A percentile compares a stretch with the other conserved stretches of the same genome.
phyloP scores from a whole-genome alignment of 1,284 basidiomycete genomes.

The Kwoniella shivajii region DNA sequence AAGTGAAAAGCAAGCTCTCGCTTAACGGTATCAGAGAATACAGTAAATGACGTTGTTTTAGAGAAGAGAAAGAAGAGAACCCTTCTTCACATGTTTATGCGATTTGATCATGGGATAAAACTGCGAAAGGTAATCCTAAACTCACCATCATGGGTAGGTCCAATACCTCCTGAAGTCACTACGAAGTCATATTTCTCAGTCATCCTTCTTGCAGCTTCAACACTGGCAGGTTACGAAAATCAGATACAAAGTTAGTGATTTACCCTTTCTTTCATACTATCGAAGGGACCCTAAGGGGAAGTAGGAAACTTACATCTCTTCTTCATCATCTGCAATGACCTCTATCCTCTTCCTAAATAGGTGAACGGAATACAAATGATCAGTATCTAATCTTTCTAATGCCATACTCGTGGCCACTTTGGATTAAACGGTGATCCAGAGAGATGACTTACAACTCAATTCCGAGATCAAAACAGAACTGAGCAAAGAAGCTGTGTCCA shows the following conservation, averaged over 20 bases:
- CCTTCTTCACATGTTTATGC: too few species aligned
- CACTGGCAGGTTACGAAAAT: conserved; percentile 58
- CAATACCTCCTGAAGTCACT: conserved; percentile 77
- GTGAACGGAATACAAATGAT: too few species aligned
- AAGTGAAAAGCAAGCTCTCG: too few species aligned
- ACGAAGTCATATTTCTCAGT: conserved; percentile 84
- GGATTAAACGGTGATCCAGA: neutral
- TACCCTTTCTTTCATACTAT: neutral
- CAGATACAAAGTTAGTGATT: neutral
- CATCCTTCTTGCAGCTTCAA: conserved; percentile 82
- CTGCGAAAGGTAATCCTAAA: neutral
- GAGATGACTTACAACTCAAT: conserved; percentile 69
- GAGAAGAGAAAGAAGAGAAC: too few species aligned
- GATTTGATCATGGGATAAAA: neutral
- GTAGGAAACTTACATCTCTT: conserved; percentile 70
- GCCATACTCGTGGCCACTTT: too few species aligned
- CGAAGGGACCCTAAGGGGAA: neutral
- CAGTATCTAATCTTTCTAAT: too few species aligned
- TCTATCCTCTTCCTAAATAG: conserved; percentile 74
- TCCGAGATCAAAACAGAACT: conserved; percentile 83
- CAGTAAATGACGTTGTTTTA: too few species aligned
- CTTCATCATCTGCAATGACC: conserved; percentile 86
- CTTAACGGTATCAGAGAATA: too few species aligned
- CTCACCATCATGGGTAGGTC: conserved; percentile 79
- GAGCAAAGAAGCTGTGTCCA: conserved; percentile 68